phyloP scores from a whole-genome alignment of 1,139 yeast genomes.

The Yamadazyma sp. region DNA sequence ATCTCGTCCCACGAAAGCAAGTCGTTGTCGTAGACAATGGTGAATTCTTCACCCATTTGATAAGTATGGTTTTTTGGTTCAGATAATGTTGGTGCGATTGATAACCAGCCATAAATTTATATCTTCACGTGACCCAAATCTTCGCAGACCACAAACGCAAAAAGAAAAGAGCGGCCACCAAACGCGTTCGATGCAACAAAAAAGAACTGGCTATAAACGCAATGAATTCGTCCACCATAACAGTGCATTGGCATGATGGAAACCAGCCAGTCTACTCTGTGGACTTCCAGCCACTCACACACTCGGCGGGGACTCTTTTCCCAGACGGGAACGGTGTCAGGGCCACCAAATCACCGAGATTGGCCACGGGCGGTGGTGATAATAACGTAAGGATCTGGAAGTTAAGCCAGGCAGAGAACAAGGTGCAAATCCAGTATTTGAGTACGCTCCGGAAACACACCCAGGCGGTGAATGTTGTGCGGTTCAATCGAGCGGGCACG shows the following conservation, averaged over 20 bases:
- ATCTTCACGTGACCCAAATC: conserved; percentile 2
- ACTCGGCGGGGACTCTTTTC: conserved; percentile 9
- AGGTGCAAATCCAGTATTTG: conserved; percentile 50
- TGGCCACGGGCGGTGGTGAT: conserved; percentile 95
- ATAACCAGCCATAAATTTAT: not conserved
- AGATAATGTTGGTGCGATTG: not conserved
- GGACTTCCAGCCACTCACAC: conserved; percentile 61
- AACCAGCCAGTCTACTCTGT: conserved; percentile 82
- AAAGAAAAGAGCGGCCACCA: not conserved
- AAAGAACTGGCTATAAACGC: not conserved
- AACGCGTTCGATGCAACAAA: not conserved
- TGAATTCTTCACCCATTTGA: not conserved
- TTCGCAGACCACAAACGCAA: not conserved
- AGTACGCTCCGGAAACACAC: conserved; percentile 85
- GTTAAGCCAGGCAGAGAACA: conserved; percentile 10
- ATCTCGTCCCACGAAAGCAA: conserved; percentile 17
- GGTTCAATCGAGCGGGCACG: conserved; percentile 70
- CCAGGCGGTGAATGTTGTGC: conserved; percentile 89
- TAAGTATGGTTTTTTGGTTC: not conserved
- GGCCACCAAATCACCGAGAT: conserved; percentile 32
- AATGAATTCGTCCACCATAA: conserved; percentile 62
- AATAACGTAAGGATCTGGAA: conserved; percentile 77
- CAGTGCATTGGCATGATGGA: conserved; percentile 82
- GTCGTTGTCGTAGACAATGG: conserved; percentile 12
- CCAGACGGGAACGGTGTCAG: not conserved